Percentiles rank a stretch among this genome's conserved stretches.
Conservation (phyloP, 2,329 filamentous ascomycete genomes). For the Fusarium burgessii region DNA sequence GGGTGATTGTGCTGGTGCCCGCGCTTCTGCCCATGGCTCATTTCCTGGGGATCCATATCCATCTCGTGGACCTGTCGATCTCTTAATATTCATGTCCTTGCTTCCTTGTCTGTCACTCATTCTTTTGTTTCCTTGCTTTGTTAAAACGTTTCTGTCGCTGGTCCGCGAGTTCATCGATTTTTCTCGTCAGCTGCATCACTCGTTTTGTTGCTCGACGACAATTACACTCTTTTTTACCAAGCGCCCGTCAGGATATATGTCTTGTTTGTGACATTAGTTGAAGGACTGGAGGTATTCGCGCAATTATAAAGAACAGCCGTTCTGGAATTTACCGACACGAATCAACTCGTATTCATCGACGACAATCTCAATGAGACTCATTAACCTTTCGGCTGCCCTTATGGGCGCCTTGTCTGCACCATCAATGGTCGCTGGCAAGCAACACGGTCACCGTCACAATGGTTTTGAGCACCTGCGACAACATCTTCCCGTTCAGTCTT, state of each 20-base stretch:
- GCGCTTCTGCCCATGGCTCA: slow-evolving; percentile 42
- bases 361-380: slow-evolving; percentile 63
- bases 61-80: slow-evolving; percentile 44
- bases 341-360: slow-evolving; percentile 40
- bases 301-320: slow-evolving; percentile 38
- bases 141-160: slow-evolving; percentile 43
- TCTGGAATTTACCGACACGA: slow-evolving; percentile 28
- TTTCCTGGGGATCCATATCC: slow-evolving; percentile 45
- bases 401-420: slow-evolving; percentile 61
- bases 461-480: slow-evolving; percentile 55
- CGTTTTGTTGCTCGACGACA: slow-evolving; percentile 44
- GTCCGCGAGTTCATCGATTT: slow-evolving; percentile 32
- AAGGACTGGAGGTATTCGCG: slow-evolving; percentile 33
- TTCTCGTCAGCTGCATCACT: slow-evolving; percentile 41
- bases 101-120: slow-evolving; percentile 32
- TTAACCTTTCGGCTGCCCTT: slow-evolving; percentile 62
- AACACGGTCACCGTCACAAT: slow-evolving; percentile 50
- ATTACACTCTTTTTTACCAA: slow-evolving; percentile 39
- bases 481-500: slow-evolving; percentile 38
- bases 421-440: slow-evolving; percentile 50
- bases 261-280: slow-evolving; percentile 36
- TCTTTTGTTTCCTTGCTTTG: slow-evolving; percentile 40
- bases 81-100: slow-evolving; percentile 37
- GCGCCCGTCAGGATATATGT: slow-evolving; percentile 28
- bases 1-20: slow-evolving; percentile 37